Evolutionary conservation across 257 asterid species (phyloP).

Genomic region (Solanum acaule): DNA sequence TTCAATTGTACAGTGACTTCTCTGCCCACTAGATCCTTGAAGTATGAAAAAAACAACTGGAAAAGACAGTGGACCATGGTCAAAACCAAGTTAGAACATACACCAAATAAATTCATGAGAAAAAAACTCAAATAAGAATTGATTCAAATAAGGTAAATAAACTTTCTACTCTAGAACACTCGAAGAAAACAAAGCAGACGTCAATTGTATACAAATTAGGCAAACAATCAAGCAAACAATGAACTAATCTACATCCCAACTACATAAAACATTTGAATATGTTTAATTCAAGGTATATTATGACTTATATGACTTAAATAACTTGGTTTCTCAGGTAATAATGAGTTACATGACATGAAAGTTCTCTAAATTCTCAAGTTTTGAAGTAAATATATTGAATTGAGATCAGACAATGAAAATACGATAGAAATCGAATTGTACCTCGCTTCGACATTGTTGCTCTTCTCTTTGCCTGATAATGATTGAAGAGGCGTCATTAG

Average conservation of each 20-base stretch:
- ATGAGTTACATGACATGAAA: background rate
- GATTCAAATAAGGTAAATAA: too few species aligned
- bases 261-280: background rate
- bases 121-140: too few species aligned
- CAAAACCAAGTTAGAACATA: background rate
- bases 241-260: background rate
- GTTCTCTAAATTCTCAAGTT: background rate
- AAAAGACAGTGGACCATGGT: background rate
- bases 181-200: background rate
- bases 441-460: too few species aligned
- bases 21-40: slow-evolving; percentile 94
- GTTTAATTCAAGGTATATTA: too few species aligned
- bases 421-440: too few species aligned
- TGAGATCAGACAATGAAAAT: background rate
- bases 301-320: too few species aligned
- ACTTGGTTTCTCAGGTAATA: background rate
- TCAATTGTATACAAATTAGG: too few species aligned
- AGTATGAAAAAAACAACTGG: slow-evolving; percentile 94
- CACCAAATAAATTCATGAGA: background rate
- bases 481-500: too few species aligned
- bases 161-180: background rate
- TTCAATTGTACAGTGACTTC: too few species aligned
- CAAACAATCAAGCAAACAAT: background rate
- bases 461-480: too few species aligned
- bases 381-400: background rate